phyloP scores from a whole-genome alignment of 2,329 filamentous ascomycete species.

The Ophiobolus disseminans region DNA sequence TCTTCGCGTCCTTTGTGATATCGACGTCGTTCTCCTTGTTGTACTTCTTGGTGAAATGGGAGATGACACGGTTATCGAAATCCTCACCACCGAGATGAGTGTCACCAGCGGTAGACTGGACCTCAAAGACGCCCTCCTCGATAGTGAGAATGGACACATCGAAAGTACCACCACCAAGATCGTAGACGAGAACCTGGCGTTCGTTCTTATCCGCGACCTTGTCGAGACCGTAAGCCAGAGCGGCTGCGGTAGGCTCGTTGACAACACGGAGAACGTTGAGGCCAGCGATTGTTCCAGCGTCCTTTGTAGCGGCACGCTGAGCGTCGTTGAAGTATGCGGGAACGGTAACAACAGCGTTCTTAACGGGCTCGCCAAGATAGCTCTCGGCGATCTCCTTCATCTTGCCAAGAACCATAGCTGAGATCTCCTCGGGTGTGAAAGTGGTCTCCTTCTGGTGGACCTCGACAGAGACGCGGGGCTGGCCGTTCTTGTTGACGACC shows the following conservation, averaged over 20 bases:
- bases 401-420: conserved; percentile 71
- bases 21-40: conserved; percentile 98
- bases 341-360: conserved; percentile 89
- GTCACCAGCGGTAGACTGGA: conserved; percentile 93
- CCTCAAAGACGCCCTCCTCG: conserved; percentile 92
- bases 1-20: conserved; percentile 92
- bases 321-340: conserved; percentile 99
- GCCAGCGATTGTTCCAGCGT: conserved; percentile 89
- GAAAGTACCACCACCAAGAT: conserved; percentile 54
- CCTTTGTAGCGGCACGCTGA: conserved; percentile 96
- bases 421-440: conserved; percentile 82
- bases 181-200: conserved; percentile 52
- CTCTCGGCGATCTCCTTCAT: conserved; percentile 84
- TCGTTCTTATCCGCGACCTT: conserved; percentile 48
- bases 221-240: conserved; percentile 86
- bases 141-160: conserved; percentile 76
- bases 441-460: conserved; percentile 70
- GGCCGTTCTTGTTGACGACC: conserved; percentile 86
- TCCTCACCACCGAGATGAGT: conserved; percentile 98
- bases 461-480: conserved; percentile 82
- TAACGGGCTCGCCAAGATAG: conserved; percentile 82
- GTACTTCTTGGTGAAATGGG: conserved; percentile 94
- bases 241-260: conserved; percentile 94
- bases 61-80: conserved; percentile 97
- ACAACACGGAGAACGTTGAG: conserved; percentile 95